Base-by-base conservation (phyloP, 2,329 filamentous ascomycete genomes). In the Teratosphaeria destructans region DNA sequence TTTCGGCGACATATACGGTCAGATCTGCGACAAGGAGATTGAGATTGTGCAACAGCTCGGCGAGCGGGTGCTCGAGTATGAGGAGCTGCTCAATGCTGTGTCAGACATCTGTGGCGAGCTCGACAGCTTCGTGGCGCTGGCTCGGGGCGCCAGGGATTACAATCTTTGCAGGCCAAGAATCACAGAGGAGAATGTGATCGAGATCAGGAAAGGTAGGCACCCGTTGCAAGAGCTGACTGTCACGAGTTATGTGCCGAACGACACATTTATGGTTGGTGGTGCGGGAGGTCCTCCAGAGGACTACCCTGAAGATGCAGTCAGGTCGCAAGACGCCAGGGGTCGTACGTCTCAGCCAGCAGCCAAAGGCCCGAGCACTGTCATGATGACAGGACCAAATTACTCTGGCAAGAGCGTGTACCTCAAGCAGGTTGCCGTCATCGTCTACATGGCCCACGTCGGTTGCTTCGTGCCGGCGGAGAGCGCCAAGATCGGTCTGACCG, bases 331-430 rank as follows among this genome's bases (percentile, higher is more conserved):
- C 37, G 37, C 37, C 37, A 43, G 37, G 5, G 35, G 26, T 47
- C n/a, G 19, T 5, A 52, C 29, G 14, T 26, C 55, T 8, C 26
- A 27, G 29, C 14, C 6, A 26, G 5, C 39, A 6, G 29, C 35
- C 12, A 39, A 72, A 4, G 70, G 70, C 2, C 85, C 88, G 12
- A 90, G 82, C 64, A 87, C 90, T 75, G 72, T 96, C 12, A 77
- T 96, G 5, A 74, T 99, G 67, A 97, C 94, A 0, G 94, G 94
- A 0, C 92, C 94, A 4, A 99, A 99, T 67, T 95, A 94, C 71
- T 97, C 94, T 0, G 94, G 94, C 0, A 99, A 99, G 73, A 97
- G 91, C 66, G 84, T 97, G 0, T 97, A 96, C 73, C 81, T 97
- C 70, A 99, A 95, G 73, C 93, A 99, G 72, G 84, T 90, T 35